phyloP scores from a whole-genome alignment of 1,284 basidiomycete species.

The Amylostereum areolatum region DNA sequence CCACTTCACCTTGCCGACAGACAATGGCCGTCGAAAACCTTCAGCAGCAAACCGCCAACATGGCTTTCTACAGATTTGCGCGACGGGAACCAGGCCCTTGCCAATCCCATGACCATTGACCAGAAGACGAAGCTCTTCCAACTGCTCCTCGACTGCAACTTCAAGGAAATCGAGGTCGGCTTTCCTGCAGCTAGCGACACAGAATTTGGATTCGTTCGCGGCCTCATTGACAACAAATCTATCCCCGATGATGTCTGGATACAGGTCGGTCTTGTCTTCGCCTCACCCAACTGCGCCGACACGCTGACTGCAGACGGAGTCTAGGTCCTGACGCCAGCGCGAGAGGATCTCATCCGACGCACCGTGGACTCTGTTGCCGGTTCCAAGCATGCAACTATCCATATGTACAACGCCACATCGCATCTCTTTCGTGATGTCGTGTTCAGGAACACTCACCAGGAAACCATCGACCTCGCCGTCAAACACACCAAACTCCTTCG shows the following conservation, averaged over 20 bases:
- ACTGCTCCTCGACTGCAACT: conserved; percentile 83
- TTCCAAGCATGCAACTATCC: conserved; percentile 89
- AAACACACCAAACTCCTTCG: conserved; percentile 87
- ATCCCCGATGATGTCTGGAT: conserved; percentile 97
- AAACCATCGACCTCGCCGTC: conserved; percentile 87
- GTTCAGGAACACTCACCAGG: conserved; percentile 87
- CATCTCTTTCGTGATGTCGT: conserved; percentile 93
- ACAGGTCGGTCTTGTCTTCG: conserved; percentile 58
- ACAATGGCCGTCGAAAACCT: conserved; percentile 89
- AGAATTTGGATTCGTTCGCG: conserved; percentile 91
- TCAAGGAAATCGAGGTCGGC: conserved; percentile 97
- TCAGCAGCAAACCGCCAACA: conserved; percentile 71
- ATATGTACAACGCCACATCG: conserved; percentile 99
- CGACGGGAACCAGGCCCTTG: conserved; percentile 96
- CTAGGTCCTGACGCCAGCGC: conserved; percentile 91
- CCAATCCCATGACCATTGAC: conserved; percentile 93
- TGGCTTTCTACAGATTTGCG: conserved; percentile 98
- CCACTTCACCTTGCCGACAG: conserved; percentile 78
- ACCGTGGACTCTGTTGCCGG: conserved; percentile 91
- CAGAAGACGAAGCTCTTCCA: conserved; percentile 94
- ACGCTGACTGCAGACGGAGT: conserved; percentile 12
- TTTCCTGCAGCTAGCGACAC: conserved; percentile 97
- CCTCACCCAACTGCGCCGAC: background rate
- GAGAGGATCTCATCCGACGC: conserved; percentile 90
- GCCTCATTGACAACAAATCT: conserved; percentile 77